Base-by-base conservation (phyloP, 345 rosid species). In the Gossypium raimondii region DNA sequence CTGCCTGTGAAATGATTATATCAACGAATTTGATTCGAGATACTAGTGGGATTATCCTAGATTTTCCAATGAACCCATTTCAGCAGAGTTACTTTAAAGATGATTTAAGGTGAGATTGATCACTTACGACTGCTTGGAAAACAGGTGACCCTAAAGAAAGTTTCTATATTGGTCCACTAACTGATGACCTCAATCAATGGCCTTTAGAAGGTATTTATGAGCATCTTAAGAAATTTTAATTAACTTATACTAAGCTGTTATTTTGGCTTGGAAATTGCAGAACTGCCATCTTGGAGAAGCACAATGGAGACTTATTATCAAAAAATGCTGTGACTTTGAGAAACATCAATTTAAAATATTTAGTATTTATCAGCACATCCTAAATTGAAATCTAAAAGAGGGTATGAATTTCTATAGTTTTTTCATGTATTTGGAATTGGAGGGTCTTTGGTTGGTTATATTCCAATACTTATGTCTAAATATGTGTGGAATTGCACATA, bases 111-210 rank as follows among this genome's bases (percentile, higher is more conserved):
- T 66, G 34, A 45, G 65, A 24, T 57, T 66, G 41, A 57, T 69
- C 12, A 14, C 68, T 53, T 44, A 56, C 71, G 27, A 16, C 14
- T 66, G 43, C 47, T 51, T 45, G 44, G 18, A 38, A 52, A 68
- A 72, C 76, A 89, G 94, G 94, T 82, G 97, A 92, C 79, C 72
- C 87, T 18, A 92, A 90, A 74, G 97, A 94, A 83, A 75, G 86
- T 47, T 94, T 89, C 78, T 81, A 86, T 65, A 34, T 90, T 77
- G 98, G 98, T 67, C 92, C 95, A 58, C 64, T 84, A 2, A 74
- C 81, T 18, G 58, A 52, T 78, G 57, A 65, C 64, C 87, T 83
- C 75, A 90, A 89, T 74, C 84, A 87, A 56, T 94, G 98, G 98
- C 98, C 97, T 66, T 67, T 85, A 2, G 56, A 84, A 84, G 95